These are phyloP conservation scores for Backusella psychrophila DNA, from an alignment of 192 early-diverging fungal species.

Conservation along the genomic window DNA sequence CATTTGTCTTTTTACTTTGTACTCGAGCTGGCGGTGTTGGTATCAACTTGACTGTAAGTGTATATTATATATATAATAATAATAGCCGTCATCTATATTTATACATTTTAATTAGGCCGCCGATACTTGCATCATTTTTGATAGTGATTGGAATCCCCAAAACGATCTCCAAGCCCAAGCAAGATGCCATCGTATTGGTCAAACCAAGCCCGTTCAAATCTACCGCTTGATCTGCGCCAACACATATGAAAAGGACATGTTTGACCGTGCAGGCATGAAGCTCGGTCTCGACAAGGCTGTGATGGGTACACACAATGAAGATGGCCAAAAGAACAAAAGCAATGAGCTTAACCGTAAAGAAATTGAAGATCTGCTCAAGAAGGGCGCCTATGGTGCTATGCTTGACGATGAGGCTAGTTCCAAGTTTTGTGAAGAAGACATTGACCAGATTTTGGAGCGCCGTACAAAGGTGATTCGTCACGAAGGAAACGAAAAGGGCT, in stretches of 20 bases:
- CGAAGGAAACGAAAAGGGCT: constrained; percentile 63
- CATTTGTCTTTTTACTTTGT: constrained; percentile 85
- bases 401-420: constrained; percentile 74
- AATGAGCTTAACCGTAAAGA: constrained; percentile 70
- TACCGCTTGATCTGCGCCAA: constrained; percentile 76
- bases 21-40: constrained; percentile 86
- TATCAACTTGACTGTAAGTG: constrained; percentile 69
- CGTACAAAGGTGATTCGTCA: constrained; percentile 79
- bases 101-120: constrained; percentile 50
- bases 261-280: constrained; percentile 85
- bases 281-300: constrained; percentile 79
- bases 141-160: constrained; percentile 88
- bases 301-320: constrained; percentile 48
- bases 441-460: constrained; percentile 78
- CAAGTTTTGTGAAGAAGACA: constrained; percentile 83
- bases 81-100: too few species aligned
- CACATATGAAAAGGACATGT: constrained; percentile 90
- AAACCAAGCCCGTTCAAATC: constrained; percentile 79
- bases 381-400: constrained; percentile 86
- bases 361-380: constrained; percentile 82
- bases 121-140: constrained; percentile 86
- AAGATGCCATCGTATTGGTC: constrained; percentile 83
- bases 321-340: constrained; percentile 44
- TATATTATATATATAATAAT: too few species aligned
- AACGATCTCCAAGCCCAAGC: constrained; percentile 85